Conservation (phyloP, 345 rosid species). For the Turnera subulata region DNA sequence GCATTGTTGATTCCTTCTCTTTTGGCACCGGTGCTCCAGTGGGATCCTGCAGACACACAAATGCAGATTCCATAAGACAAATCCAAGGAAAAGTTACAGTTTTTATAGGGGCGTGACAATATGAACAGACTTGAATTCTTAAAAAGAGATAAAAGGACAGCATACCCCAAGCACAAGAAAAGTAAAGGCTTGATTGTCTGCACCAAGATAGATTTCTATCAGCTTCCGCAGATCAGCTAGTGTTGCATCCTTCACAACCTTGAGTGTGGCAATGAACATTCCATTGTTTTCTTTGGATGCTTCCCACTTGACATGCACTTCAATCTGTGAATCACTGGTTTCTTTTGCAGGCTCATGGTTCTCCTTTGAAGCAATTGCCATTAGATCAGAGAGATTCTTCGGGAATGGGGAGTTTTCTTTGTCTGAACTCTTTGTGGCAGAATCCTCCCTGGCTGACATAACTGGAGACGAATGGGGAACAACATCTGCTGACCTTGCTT, state of each 20-base stretch:
- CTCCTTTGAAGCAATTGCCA: too few relatives aligned
- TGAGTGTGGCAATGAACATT: conserved; percentile 51
- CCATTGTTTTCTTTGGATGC: conserved; percentile 45
- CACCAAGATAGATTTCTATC: conserved; percentile 58
- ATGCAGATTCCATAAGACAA: not conserved
- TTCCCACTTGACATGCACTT: conserved; percentile 61
- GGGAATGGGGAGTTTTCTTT: conserved; percentile 15
- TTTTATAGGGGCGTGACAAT: too few relatives aligned
- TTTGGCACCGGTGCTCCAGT: conserved; percentile 43
- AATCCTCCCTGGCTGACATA: conserved; percentile 4
- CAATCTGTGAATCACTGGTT: conserved; percentile 33
- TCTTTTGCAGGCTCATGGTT: conserved; percentile 36
- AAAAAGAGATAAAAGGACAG: not conserved
- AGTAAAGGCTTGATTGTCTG: conserved; percentile 47
- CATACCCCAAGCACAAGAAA: conserved; percentile 61
- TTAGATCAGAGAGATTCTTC: too few relatives aligned
- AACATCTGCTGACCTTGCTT: conserved; percentile 19
- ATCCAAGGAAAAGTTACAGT: too few relatives aligned
- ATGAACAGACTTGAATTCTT: too few relatives aligned
- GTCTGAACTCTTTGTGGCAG: conserved; percentile 8
- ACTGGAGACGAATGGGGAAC: conserved; percentile 15
- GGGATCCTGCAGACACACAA: conserved; percentile 48
- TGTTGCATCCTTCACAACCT: conserved; percentile 49
- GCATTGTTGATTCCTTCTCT: conserved; percentile 48
- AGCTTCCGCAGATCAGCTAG: conserved; percentile 71